Percentiles rank a stretch among this genome's conserved stretches.
phyloP scores from a whole-genome alignment of 1,284 basidiomycete species.

The Apiotrichum siamense region DNA sequence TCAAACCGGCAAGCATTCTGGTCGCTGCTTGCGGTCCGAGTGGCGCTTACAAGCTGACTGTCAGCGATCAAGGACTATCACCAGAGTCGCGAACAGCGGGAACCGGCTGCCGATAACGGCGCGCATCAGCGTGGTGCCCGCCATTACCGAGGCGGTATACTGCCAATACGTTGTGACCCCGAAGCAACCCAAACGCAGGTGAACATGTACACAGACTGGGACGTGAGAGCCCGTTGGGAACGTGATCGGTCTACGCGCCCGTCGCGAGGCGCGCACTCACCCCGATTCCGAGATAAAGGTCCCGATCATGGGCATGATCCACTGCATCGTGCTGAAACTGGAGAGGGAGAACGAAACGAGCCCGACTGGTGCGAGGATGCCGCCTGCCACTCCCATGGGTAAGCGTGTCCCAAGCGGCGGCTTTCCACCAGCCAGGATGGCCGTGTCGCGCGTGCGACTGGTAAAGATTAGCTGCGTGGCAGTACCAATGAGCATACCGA shows the following conservation, averaged over 20 bases:
- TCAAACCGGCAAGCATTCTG: too few relatives aligned
- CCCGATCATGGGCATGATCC: conserved; percentile 32
- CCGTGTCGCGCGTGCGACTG: not conserved
- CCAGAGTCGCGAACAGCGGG: not conserved
- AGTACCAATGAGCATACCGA: not conserved
- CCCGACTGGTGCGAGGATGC: conserved; percentile 28
- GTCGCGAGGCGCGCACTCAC: conserved; percentile 25
- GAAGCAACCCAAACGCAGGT: conserved; percentile 9
- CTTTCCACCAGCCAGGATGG: not conserved
- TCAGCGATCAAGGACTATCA: too few relatives aligned
- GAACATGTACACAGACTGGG: not conserved
- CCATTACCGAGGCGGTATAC: conserved; percentile 20
- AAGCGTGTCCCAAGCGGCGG: conserved; percentile 28
- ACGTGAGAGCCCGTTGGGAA: too few relatives aligned
- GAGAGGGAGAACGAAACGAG: not conserved
- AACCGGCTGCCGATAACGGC: not conserved
- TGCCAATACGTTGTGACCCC: conserved; percentile 4
- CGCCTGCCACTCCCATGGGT: conserved; percentile 23
- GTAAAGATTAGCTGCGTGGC: not conserved
- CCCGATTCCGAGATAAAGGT: conserved; percentile 26
- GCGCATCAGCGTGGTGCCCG: not conserved
- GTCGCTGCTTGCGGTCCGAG: too few relatives aligned
- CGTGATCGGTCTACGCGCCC: not conserved
- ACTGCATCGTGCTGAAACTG: conserved; percentile 7
- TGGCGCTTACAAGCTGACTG: too few relatives aligned